Evolutionary conservation across 495 filamentous ascomycete genomes (phyloP), one percentile per base, ranked within the genome.

Genomic region (Penicillium odoratum): DNA sequence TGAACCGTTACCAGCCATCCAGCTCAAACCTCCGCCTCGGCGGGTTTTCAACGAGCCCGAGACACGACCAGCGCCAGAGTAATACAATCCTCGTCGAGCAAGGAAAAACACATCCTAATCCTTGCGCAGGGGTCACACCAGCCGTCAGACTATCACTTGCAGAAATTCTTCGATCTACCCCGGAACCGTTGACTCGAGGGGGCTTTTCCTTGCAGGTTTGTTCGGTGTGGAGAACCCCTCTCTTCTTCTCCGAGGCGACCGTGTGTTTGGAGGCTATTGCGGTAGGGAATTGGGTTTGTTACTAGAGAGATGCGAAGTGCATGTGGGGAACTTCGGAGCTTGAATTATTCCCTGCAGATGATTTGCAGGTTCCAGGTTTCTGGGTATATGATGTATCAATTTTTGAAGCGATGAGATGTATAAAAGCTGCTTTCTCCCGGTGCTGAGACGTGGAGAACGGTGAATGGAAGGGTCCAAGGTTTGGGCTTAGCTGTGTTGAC

Each of bases 101-200:
- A 58, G 63, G 65, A 63, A 57, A 30, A 28, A 33, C 48, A 43
- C 40, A 18, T 51, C 6, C 44, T 33, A 5, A 55, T 53, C 62
- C 64, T 64, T 61, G 61, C 61, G 59, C 61, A 56, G 48, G 48
- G 33, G 65, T 68, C 29, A 31, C 59, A 68, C 62, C 33, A 40
- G 15, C 58, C 57, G 61, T 67, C 61, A 64, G 45, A 11, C 49
- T 33, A 59, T 64, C 29, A 64, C 64, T 67, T 56, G 61, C 64
- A 67, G 60, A 47, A 66, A 55, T 8, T 26, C 13, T 40, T 51
- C 40, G n/a, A 45, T 46, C 18, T 55, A 25, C 52, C 52, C 52
- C 42, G 11, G 42, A 55, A 47, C 52, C n/a, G 11, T 16, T 40
- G 38, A 40, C 13, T 40, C 38, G 38, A 40, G 38, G 34, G 34